phyloP scores from a whole-genome alignment of 2,329 filamentous ascomycete genomes.

The Claviceps quebecensis region DNA sequence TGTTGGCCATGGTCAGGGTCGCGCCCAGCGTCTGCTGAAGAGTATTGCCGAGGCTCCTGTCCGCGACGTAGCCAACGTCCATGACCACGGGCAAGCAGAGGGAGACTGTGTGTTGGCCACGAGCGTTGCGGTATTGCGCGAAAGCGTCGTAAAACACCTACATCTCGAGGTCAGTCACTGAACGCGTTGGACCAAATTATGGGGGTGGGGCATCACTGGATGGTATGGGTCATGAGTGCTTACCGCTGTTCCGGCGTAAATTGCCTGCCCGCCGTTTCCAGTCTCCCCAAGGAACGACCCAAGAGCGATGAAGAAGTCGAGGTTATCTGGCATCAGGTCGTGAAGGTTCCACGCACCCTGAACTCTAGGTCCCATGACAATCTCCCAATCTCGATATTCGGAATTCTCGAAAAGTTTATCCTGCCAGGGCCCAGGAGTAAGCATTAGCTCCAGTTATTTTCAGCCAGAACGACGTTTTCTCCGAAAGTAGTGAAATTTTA shows the following conservation, averaged over 20 bases:
- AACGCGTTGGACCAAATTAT: neutral
- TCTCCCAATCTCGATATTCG: slow-evolving; percentile 20
- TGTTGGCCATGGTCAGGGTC: slow-evolving; percentile 2
- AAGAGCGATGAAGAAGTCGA: slow-evolving; percentile 31
- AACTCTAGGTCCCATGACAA: slow-evolving; percentile 21
- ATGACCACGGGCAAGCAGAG: slow-evolving; percentile 10
- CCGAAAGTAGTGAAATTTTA: neutral
- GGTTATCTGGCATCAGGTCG: slow-evolving; percentile 11
- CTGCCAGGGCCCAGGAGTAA: neutral
- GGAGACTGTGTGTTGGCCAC: slow-evolving; percentile 12
- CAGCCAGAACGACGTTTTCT: neutral
- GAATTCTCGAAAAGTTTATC: slow-evolving; percentile 23
- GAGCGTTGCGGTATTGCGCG: slow-evolving; percentile 16
- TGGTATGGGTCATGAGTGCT: neutral
- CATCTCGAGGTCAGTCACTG: neutral
- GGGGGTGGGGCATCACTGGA: neutral
- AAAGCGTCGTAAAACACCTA: slow-evolving; percentile 29
- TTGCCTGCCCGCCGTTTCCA: slow-evolving; percentile 35
- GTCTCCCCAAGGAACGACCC: slow-evolving; percentile 25
- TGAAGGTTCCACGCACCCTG: slow-evolving; percentile 27
- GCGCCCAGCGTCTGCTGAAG: slow-evolving; percentile 2
- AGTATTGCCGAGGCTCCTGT: slow-evolving; percentile 3
- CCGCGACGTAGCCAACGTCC: slow-evolving; percentile 12
- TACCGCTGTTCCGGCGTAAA: slow-evolving; percentile 25
- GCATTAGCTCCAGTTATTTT: neutral